A percentile compares a stretch with the other conserved stretches of the same genome.
phyloP scores from a whole-genome alignment of 2,329 filamentous ascomycete genomes.

The Myriosclerotinia scirpicola region DNA sequence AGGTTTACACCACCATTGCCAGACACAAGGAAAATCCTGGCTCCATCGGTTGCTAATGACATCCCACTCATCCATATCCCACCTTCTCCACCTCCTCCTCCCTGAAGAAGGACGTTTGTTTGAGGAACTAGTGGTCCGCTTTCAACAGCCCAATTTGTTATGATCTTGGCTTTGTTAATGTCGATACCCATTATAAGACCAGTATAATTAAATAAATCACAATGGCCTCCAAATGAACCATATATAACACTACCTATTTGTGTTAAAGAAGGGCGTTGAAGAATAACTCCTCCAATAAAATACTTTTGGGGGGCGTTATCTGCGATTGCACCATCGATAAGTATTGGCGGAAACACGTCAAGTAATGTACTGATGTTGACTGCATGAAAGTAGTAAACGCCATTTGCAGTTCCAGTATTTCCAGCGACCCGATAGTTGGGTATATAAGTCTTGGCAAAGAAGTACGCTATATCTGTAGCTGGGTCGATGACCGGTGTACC shows the following conservation, averaged over 20 bases:
- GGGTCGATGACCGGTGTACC: conserved; percentile 31
- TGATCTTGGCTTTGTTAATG: conserved; percentile 35
- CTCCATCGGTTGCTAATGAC: conserved; percentile 39
- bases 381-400: conserved; percentile 30
- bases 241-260: conserved; percentile 23
- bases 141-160: conserved; percentile 43
- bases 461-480: conserved; percentile 30
- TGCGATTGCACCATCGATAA: conserved; percentile 26
- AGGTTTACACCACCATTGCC: conserved; percentile 37
- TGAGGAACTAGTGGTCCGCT: conserved; percentile 41
- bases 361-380: conserved; percentile 26
- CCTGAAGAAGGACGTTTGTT: conserved; percentile 34
- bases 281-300: conserved; percentile 28
- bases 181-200: conserved; percentile 50
- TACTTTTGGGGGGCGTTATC: conserved; percentile 26
- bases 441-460: conserved; percentile 32
- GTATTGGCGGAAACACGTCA: conserved; percentile 26
- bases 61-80: conserved; percentile 44
- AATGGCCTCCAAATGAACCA: conserved; percentile 29
- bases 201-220: conserved; percentile 31
- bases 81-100: conserved; percentile 43
- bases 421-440: conserved; percentile 17
- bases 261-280: conserved; percentile 27
- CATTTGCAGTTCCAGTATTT: conserved; percentile 24
- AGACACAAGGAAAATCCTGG: conserved; percentile 39